These are phyloP conservation scores for Polygonum aviculare DNA, from an alignment of 148 eudicot species.

Conservation along the genomic window DNA sequence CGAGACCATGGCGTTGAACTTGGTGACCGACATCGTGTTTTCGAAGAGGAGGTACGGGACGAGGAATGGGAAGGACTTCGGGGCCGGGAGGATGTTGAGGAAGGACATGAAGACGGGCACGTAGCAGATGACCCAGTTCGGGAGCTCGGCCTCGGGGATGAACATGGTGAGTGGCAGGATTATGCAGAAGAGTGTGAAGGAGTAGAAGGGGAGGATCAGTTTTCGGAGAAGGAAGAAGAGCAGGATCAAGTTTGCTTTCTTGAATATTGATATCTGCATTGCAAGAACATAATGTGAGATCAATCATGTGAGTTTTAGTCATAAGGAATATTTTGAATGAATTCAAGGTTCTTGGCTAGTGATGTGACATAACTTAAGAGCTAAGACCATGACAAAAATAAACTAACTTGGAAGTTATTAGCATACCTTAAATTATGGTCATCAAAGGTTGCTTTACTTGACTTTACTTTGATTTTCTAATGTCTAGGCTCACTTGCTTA, in stretches of 20 bases:
- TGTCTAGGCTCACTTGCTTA: too few species aligned
- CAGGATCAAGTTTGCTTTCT: slow-evolving; percentile 49
- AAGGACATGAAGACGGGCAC: slow-evolving; percentile 48
- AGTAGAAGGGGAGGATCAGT: slow-evolving; percentile 57
- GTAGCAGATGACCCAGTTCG: slow-evolving; percentile 57
- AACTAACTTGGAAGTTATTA: too few species aligned
- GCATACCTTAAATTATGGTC: too few species aligned
- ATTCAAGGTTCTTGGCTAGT: neutral
- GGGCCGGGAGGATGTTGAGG: slow-evolving; percentile 43
- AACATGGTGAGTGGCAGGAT: slow-evolving; percentile 63
- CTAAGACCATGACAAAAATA: too few species aligned
- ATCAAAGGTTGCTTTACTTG: too few species aligned
- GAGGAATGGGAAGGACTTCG: slow-evolving; percentile 52
- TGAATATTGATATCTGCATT: slow-evolving; percentile 48
- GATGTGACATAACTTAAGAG: neutral
- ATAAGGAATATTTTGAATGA: too few species aligned
- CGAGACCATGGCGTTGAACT: slow-evolving; percentile 60
- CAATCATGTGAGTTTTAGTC: neutral
- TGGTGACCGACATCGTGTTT: slow-evolving; percentile 67
- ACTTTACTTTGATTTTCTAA: too few species aligned
- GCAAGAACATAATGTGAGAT: too few species aligned
- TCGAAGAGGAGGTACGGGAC: slow-evolving; percentile 60
- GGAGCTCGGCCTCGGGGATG: slow-evolving; percentile 54
- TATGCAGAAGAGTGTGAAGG: slow-evolving; percentile 55
- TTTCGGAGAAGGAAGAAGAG: slow-evolving; percentile 58